These are phyloP conservation scores for Geotrichum macrosporum DNA, from an alignment of 1,139 yeast genomes.

Conservation along the genomic window DNA sequence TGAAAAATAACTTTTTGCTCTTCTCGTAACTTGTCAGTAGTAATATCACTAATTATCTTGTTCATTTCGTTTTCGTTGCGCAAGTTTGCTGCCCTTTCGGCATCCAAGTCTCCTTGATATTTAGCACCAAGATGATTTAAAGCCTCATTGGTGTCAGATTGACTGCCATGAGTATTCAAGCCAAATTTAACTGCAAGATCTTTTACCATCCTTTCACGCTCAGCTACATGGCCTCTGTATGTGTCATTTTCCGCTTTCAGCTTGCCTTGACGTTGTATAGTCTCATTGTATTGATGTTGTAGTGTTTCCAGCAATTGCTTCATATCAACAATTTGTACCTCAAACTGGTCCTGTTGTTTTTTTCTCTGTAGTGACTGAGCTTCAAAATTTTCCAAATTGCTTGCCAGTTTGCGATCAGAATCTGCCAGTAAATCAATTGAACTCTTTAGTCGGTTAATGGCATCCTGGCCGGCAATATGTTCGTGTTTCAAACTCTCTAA, in stretches of 20 bases:
- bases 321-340: slow-evolving; percentile 23
- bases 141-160: neutral
- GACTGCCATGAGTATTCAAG: neutral
- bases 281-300: slow-evolving; percentile 39
- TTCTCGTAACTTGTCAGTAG: slow-evolving; percentile 42
- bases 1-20: slow-evolving; percentile 44
- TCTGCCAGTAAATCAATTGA: slow-evolving; percentile 48
- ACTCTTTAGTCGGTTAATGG: slow-evolving; percentile 46
- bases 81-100: slow-evolving; percentile 12
- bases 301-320: slow-evolving; percentile 15
- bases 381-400: slow-evolving; percentile 53
- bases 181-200: slow-evolving; percentile 12
- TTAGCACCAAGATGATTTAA: slow-evolving; percentile 1
- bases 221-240: slow-evolving; percentile 35
- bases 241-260: slow-evolving; percentile 48
- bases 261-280: slow-evolving; percentile 55
- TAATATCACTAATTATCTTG: slow-evolving; percentile 31
- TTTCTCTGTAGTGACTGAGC: slow-evolving; percentile 26
- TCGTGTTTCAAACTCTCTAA: slow-evolving; percentile 55
- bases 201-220: slow-evolving; percentile 24
- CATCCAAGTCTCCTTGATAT: slow-evolving; percentile 13
- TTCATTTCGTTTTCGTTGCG: slow-evolving; percentile 28
- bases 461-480: slow-evolving; percentile 45
- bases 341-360: slow-evolving; percentile 40
- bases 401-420: slow-evolving; percentile 48